Evolutionary conservation across 2,329 filamentous ascomycete genomes (phyloP).

Genomic region (Botrytis hyacinthi): DNA sequence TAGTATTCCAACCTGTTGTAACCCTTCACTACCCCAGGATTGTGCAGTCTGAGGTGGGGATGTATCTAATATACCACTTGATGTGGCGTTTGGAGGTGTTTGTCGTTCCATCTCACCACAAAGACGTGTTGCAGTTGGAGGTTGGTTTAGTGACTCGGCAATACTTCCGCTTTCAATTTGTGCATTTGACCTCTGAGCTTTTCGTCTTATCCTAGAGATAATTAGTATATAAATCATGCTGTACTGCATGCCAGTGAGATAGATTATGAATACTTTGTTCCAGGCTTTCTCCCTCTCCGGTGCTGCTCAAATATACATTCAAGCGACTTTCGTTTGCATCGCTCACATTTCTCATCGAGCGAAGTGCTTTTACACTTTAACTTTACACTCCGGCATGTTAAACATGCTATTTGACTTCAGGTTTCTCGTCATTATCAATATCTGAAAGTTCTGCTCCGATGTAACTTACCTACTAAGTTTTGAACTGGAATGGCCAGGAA

Average conservation of each 20-base stretch:
- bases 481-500: not conserved
- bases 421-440: not conserved
- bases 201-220: constrained; percentile 1
- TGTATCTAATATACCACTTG: not conserved
- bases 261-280: constrained; percentile 36
- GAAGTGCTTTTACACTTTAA: constrained; percentile 40
- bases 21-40: constrained; percentile 19
- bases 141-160: not conserved
- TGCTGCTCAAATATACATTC: constrained; percentile 43
- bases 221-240: not conserved
- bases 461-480: not conserved
- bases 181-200: not conserved
- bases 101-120: not conserved
- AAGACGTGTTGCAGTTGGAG: not conserved
- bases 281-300: constrained; percentile 43
- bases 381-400: constrained; percentile 43
- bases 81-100: not conserved
- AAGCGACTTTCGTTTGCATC: constrained; percentile 42
- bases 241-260: not conserved
- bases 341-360: constrained; percentile 38
- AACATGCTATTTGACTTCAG: constrained; percentile 37
- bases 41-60: not conserved
- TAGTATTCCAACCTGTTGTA: constrained; percentile 40
- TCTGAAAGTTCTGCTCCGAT: not conserved
- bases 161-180: not conserved